These are phyloP conservation scores for Elsinoe necatrix DNA, from an alignment of 2,329 filamentous ascomycete species.

Conservation along the genomic window DNA sequence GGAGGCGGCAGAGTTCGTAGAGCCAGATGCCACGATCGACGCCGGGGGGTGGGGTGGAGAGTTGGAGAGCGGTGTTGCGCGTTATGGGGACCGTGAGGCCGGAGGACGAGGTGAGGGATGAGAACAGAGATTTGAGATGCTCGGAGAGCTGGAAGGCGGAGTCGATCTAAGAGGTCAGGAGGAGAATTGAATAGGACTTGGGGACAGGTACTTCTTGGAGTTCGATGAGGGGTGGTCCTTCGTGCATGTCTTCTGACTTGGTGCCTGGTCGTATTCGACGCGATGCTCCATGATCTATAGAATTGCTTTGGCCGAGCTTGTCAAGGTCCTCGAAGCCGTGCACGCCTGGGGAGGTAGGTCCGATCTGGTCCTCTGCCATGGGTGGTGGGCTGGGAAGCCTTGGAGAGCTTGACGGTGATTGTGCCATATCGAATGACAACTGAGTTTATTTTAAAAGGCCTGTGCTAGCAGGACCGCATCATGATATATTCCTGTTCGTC, in stretches of 20 bases:
- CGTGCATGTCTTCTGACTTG: constrained; percentile 83
- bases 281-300: constrained; percentile 64
- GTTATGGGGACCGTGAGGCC: constrained; percentile 70
- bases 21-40: constrained; percentile 89
- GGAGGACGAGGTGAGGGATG: constrained; percentile 65
- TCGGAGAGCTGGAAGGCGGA: constrained; percentile 96
- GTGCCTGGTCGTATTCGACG: constrained; percentile 88
- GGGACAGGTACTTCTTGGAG: constrained; percentile 59
- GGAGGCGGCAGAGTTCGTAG: constrained; percentile 93
- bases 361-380: constrained; percentile 87
- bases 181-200: constrained; percentile 13
- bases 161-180: constrained; percentile 59
- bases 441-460: too few relatives aligned
- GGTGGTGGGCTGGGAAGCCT: constrained; percentile 91
- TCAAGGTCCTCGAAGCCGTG: constrained; percentile 52
- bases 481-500: neutral
- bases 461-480: neutral
- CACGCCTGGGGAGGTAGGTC: constrained; percentile 64
- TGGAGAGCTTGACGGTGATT: constrained; percentile 63
- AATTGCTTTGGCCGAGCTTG: constrained; percentile 47
- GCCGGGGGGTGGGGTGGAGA: constrained; percentile 71
- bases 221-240: constrained; percentile 80
- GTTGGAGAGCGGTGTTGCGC: constrained; percentile 62
- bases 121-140: constrained; percentile 86
- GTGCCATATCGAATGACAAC: constrained; percentile 23